These are phyloP conservation scores for Tetraselmis chui DNA, from an alignment of 139 green algal species.

Conservation along the genomic window DNA sequence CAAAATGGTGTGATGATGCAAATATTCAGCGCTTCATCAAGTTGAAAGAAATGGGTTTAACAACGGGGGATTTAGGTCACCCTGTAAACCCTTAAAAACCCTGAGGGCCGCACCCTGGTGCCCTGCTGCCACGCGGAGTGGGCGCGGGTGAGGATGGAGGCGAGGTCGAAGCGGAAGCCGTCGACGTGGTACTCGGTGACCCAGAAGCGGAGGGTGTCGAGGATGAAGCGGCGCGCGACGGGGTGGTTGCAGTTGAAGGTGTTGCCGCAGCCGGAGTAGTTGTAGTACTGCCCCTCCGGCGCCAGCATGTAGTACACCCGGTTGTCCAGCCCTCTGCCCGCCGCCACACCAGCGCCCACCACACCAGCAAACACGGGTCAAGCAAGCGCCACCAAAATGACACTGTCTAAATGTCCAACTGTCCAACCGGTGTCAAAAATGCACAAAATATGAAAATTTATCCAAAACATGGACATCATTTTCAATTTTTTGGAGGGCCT, in stretches of 20 bases:
- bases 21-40: no score
- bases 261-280: conserved; percentile 98
- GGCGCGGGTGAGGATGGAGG: conserved; percentile 88
- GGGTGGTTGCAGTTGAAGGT: conserved; percentile 99
- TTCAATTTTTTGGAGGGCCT: no score
- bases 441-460: no score
- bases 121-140: conserved; percentile 66
- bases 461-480: no score
- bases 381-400: no score
- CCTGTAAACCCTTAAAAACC: no score
- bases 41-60: no score
- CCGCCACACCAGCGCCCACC: not conserved
- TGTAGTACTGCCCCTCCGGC: conserved; percentile 90
- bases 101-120: conserved; percentile 9
- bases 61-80: no score
- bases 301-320: conserved; percentile 97
- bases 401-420: no score
- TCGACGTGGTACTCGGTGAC: conserved; percentile 86
- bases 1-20: no score
- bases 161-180: conserved; percentile 94
- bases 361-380: not conserved
- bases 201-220: conserved; percentile 94
- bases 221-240: conserved; percentile 78
- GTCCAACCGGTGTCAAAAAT: no score
- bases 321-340: conserved; percentile 86